Percentiles rank a stretch among this genome's conserved stretches.
Conservation (phyloP, 352 stramenopile species). For the Globisporangium canariense region DNA sequence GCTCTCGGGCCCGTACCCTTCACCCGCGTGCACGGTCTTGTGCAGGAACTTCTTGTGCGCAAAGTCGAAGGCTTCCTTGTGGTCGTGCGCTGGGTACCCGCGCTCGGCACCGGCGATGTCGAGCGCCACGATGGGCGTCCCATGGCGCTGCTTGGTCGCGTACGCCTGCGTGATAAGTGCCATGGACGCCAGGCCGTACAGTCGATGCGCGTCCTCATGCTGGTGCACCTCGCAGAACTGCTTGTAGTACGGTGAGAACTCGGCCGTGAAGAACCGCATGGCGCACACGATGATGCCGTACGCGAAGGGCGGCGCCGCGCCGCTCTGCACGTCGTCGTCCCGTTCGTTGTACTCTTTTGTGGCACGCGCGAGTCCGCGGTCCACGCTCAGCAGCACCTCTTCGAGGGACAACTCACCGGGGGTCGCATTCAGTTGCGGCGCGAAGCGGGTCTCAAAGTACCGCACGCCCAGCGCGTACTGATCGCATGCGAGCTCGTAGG, state of each 20-base stretch:
- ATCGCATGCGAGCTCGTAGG: constrained; percentile 84
- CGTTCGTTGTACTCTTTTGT: constrained; percentile 63
- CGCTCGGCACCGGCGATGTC: constrained; percentile 82
- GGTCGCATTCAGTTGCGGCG: constrained; percentile 73
- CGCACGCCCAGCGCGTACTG: constrained; percentile 73
- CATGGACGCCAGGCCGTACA: constrained; percentile 82
- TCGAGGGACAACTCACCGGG: constrained; percentile 63
- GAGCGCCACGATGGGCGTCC: constrained; percentile 82
- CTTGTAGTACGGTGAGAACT: constrained; percentile 80
- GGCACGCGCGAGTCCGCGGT: constrained; percentile 57
- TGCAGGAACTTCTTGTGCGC: constrained; percentile 88
- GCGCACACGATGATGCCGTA: constrained; percentile 89
- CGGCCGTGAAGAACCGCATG: constrained; percentile 86
- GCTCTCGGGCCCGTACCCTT: constrained; percentile 84
- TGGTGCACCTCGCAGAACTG: constrained; percentile 82
- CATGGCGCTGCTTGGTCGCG: constrained; percentile 56
- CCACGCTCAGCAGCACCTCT: constrained; percentile 66
- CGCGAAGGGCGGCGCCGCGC: constrained; percentile 56
- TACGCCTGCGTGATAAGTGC: constrained; percentile 80
- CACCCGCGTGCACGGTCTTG: constrained; percentile 86
- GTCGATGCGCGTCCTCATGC: constrained; percentile 60
- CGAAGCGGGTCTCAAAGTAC: constrained; percentile 88
- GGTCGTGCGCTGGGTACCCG: constrained; percentile 76
- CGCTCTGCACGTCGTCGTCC: constrained; percentile 44
- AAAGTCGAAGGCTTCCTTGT: constrained; percentile 79